Evolutionary conservation across 371 early-diverging fungal species (phyloP).

Genomic region (Dichotomocladium elegans): DNA sequence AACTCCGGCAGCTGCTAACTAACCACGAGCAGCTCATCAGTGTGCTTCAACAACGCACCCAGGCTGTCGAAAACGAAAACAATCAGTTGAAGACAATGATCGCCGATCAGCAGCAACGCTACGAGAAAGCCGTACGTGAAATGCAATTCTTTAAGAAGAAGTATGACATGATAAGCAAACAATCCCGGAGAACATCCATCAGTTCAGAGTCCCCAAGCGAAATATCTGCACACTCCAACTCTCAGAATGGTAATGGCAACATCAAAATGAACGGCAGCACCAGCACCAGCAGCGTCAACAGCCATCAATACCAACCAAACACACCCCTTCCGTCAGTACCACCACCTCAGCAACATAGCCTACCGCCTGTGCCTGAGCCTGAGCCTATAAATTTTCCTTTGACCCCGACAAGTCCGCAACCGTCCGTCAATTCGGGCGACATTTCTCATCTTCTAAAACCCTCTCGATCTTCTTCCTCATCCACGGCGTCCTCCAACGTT

Average conservation of each 20-base stretch:
- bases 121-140: conserved; percentile 48
- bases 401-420: conserved; percentile 15
- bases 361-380: too few relatives aligned
- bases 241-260: not conserved
- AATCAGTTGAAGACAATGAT: conserved; percentile 20
- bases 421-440: not conserved
- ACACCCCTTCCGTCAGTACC: not conserved
- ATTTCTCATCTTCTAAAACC: not conserved
- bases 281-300: too few relatives aligned
- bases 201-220: conserved; percentile 9
- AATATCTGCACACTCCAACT: not conserved
- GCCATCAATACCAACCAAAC: too few relatives aligned
- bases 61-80: conserved; percentile 25
- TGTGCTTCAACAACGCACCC: conserved; percentile 25
- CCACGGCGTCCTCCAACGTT: not conserved
- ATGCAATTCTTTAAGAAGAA: conserved; percentile 48
- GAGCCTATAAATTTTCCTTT: conserved; percentile 8
- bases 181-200: conserved; percentile 11
- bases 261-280: not conserved
- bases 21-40: conserved; percentile 33
- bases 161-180: conserved; percentile 26
- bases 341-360: not conserved
- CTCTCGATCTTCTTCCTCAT: conserved; percentile 11
- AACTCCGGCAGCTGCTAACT: conserved; percentile 17
- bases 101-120: conserved; percentile 31